These are phyloP conservation scores for Cladosporium phlei DNA, from an alignment of 2,329 filamentous ascomycete genomes.

Conservation along the genomic window DNA sequence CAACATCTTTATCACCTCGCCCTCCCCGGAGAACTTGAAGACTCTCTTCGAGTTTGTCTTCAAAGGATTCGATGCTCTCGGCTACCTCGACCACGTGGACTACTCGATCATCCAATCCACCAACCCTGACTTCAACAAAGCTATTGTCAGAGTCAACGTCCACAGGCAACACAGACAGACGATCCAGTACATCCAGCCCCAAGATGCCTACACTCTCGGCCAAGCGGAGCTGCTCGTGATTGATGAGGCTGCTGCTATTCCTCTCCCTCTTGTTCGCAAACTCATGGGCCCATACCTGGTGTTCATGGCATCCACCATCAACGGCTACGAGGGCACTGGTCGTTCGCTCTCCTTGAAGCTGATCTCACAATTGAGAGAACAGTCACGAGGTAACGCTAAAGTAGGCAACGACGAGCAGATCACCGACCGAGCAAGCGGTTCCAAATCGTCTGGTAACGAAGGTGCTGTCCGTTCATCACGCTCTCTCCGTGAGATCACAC, in stretches of 20 bases:
- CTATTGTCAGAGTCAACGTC: conserved; percentile 93
- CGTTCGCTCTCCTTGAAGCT: conserved; percentile 91
- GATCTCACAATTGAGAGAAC: conserved; percentile 93
- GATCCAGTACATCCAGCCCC: conserved; percentile 96
- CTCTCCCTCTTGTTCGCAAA: conserved; percentile 84
- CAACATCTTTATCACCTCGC: conserved; percentile 98
- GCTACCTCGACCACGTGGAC: conserved; percentile 90
- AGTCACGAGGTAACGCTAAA: conserved; percentile 65
- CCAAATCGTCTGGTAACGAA: conserved; percentile 60
- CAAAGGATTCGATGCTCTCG: conserved; percentile 92
- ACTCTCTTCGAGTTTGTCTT: conserved; percentile 98
- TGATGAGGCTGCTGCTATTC: conserved; percentile 95
- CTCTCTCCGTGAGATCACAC: conserved; percentile 82
- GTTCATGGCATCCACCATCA: conserved; percentile 99
- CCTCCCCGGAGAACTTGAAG: conserved; percentile 96
- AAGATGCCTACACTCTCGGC: conserved; percentile 90
- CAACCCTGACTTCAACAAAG: conserved; percentile 98
- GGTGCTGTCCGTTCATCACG: conserved; percentile 61
- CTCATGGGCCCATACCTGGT: conserved; percentile 95
- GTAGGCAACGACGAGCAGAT: conserved; percentile 58
- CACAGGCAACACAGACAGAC: conserved; percentile 93
- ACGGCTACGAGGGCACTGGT: conserved; percentile 96
- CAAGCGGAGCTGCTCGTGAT: conserved; percentile 95
- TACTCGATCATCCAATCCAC: conserved; percentile 98
- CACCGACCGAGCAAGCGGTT: conserved; percentile 74